A percentile compares a stretch with the other conserved stretches of the same genome.
phyloP scores from a whole-genome alignment of 1,284 basidiomycete genomes.

The Cystobasidium pallidum region DNA sequence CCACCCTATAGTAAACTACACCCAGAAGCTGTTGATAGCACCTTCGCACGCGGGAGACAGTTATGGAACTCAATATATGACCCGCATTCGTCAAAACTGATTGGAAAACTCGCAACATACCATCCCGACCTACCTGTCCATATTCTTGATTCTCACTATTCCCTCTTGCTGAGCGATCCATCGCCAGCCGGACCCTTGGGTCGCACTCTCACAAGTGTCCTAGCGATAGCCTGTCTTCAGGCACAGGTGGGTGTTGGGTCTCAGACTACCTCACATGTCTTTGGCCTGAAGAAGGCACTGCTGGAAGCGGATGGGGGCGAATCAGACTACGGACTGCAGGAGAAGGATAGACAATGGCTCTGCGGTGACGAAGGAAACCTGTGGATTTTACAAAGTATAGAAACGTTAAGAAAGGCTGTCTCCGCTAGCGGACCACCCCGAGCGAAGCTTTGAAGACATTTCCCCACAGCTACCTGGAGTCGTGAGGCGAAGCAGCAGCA shows the following conservation, averaged over 20 bases:
- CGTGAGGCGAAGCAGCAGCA: too few species aligned
- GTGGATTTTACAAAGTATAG: conserved; percentile 88
- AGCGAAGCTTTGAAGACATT: conserved; percentile 16
- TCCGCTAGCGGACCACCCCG: neutral
- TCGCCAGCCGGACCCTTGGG: conserved; percentile 59
- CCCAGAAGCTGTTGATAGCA: conserved; percentile 47
- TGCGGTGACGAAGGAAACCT: conserved; percentile 84
- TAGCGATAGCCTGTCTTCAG: conserved; percentile 87
- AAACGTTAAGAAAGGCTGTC: conserved; percentile 74
- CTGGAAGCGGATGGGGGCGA: conserved; percentile 48
- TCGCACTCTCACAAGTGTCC: conserved; percentile 78
- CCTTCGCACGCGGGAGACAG: conserved; percentile 25
- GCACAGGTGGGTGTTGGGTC: conserved; percentile 72
- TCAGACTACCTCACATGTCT: conserved; percentile 88
- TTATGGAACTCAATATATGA: conserved; percentile 92
- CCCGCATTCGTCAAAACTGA: conserved; percentile 84
- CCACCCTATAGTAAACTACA: neutral
- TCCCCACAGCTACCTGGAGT: too few species aligned
- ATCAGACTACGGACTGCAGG: conserved; percentile 56
- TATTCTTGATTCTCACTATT: conserved; percentile 89
- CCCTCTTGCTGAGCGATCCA: conserved; percentile 73
- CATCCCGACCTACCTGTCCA: conserved; percentile 71
- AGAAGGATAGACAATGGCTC: conserved; percentile 74
- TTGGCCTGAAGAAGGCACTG: conserved; percentile 82
- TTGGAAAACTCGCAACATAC: conserved; percentile 80